Evolutionary conservation across 768 basidiomycete species (phyloP).

Genomic region (Termitomyces sp.): DNA sequence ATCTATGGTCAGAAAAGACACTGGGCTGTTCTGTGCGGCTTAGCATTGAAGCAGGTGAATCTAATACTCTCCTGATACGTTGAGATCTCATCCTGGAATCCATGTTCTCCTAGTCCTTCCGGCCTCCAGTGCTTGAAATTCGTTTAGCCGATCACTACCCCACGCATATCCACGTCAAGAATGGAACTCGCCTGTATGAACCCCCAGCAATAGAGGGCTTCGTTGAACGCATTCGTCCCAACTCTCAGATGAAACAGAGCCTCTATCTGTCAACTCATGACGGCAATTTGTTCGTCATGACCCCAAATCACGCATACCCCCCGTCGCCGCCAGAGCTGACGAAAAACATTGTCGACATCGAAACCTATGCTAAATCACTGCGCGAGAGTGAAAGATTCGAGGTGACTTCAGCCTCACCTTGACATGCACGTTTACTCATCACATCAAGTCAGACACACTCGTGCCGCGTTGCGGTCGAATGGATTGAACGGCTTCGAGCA

Average conservation of each 20-base stretch:
- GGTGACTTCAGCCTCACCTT: constrained; percentile 37
- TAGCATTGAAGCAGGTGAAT: constrained; percentile 69
- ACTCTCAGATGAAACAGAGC: constrained; percentile 51
- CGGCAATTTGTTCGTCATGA: constrained; percentile 65
- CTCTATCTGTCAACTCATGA: constrained; percentile 72
- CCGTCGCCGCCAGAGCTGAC: constrained; percentile 64
- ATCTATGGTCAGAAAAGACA: constrained; percentile 55
- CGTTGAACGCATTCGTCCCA: constrained; percentile 65
- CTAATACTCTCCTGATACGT: background rate
- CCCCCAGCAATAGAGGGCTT: constrained; percentile 88
- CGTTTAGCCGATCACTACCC: constrained; percentile 71
- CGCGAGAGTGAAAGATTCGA: constrained; percentile 69
- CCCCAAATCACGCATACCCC: constrained; percentile 52
- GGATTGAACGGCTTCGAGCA: constrained; percentile 74
- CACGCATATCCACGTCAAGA: constrained; percentile 38
- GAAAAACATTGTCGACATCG: constrained; percentile 21
- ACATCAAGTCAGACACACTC: constrained; percentile 52
- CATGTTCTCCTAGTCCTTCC: constrained; percentile 24
- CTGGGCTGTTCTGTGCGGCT: constrained; percentile 74
- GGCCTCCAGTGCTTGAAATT: constrained; percentile 63
- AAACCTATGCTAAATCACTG: constrained; percentile 32
- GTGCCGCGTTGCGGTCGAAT: constrained; percentile 67
- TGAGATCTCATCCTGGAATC: background rate
- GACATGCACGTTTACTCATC: background rate
- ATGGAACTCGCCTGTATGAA: constrained; percentile 55